Conservation (phyloP, 2,329 filamentous ascomycete species). For the Grosmannia clavigera region DNA sequence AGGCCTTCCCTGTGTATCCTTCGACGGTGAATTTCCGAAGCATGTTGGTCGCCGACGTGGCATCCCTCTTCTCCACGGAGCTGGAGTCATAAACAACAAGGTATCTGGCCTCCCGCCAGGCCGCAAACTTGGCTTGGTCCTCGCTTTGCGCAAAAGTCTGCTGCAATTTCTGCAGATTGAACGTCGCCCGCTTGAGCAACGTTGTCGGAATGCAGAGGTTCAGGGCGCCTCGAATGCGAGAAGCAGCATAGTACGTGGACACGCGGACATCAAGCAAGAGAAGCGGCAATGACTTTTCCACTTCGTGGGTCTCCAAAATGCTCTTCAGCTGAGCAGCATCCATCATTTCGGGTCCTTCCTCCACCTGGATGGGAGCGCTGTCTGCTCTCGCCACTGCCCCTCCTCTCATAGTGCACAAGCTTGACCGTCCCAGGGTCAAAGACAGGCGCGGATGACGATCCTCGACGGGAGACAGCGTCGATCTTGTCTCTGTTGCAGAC, state of each 20-base stretch:
- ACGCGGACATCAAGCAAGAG: constrained; percentile 79
- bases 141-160: constrained; percentile 68
- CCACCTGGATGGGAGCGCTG: constrained; percentile 38
- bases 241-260: constrained; percentile 65
- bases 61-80: constrained; percentile 69
- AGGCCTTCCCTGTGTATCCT: constrained; percentile 61
- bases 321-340: constrained; percentile 40
- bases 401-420: constrained; percentile 7
- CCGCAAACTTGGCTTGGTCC: constrained; percentile 60
- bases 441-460: constrained; percentile 44
- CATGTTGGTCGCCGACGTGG: constrained; percentile 68
- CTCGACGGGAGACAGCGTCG: constrained; percentile 28
- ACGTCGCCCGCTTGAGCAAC: constrained; percentile 78
- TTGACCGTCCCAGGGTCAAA: constrained; percentile 31
- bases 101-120: constrained; percentile 60
- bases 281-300: constrained; percentile 22
- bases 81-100: constrained; percentile 81
- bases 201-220: constrained; percentile 95
- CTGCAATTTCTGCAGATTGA: constrained; percentile 75
- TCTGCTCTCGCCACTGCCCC: constrained; percentile 26
- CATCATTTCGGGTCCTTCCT: constrained; percentile 38
- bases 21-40: constrained; percentile 86
- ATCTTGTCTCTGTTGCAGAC: constrained; percentile 22
- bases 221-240: constrained; percentile 66
- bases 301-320: constrained; percentile 33